Base-by-base conservation (phyloP, 2,329 filamentous ascomycete genomes). In the Huntiella omanensis region DNA sequence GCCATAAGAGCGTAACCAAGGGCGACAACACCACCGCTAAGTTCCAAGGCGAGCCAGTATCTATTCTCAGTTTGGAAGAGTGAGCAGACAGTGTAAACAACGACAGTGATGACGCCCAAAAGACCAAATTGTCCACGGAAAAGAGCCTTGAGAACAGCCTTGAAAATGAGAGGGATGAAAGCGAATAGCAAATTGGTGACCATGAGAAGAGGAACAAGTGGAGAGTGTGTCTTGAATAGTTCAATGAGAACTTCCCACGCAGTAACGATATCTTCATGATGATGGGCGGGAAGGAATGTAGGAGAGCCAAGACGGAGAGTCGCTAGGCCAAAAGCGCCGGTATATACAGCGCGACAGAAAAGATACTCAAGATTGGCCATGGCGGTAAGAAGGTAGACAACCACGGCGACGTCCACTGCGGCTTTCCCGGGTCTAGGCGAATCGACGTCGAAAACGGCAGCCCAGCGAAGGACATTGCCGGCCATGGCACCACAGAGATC, bases 41-140 rank as follows among this genome's bases (percentile, higher is more conserved):
- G 53, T 56, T 65, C 58, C 15, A 64, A 52, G 39, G 58, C 54
- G 4, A 66, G 55, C 49, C 60, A 64, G 45, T 64, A 60, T 34
- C 53, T 56, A 37, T 61, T 60, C 28, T 37, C 34, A 5, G 40
- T 22, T 22, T 33, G 40, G 40, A 41, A 41, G 19, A 41, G 8
- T 4, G 19, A n/a, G 13, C 62, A 59, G 46, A 59, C 58, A 35
- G 53, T 52, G 11, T 63, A 53, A 19, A 64, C 17, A 13, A 55
- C 51, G 33, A 41, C 53, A 43, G 55, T 57, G 1, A 33, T 46
- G 34, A 55, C 33, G 22, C 47, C 7, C 16, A 48, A 16, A 42
- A 50, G n/a, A 22, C 39, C 51, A 1, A 48, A 38, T 6, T 41
- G 36, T 15, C 49, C 50, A 6, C 43, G 13, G 28, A 11, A 37